Percentiles rank a stretch among this genome's conserved stretches.
Conservation (phyloP, 495 filamentous ascomycete genomes). For the Penicillium diatomitis region DNA sequence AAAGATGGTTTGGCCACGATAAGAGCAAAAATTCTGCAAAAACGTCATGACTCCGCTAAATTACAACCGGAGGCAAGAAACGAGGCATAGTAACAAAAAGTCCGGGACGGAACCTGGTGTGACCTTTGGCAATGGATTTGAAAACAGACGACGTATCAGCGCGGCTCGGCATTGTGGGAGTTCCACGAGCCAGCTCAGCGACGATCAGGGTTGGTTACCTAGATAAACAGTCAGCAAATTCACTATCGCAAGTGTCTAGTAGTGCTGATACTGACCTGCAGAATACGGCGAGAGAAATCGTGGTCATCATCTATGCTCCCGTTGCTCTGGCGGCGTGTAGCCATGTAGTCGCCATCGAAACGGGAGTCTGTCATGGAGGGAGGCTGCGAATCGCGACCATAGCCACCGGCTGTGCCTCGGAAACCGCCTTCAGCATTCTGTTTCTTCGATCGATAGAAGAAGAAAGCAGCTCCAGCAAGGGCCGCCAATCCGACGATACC, state of each 20-base stretch:
- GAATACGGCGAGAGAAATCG: slow-evolving; percentile 91
- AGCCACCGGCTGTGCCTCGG: slow-evolving; percentile 55
- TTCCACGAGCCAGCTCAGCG: slow-evolving; percentile 8
- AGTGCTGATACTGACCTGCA: slow-evolving; percentile 56
- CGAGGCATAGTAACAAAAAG: slow-evolving; percentile 1
- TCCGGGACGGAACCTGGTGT: neutral
- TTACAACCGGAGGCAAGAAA: slow-evolving; percentile 15
- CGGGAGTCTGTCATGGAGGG: slow-evolving; percentile 66
- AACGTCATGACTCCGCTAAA: slow-evolving; percentile 23
- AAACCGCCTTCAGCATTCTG: slow-evolving; percentile 73
- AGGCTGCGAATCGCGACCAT: slow-evolving; percentile 8
- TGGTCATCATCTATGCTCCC: slow-evolving; percentile 97
- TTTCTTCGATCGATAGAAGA: slow-evolving; percentile 67
- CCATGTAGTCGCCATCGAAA: slow-evolving; percentile 78
- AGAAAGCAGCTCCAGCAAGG: slow-evolving; percentile 57
- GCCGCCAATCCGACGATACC: slow-evolving; percentile 63
- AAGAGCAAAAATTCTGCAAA: slow-evolving; percentile 6
- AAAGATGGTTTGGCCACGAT: slow-evolving; percentile 10
- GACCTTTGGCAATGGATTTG: neutral
- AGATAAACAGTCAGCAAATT: neutral
- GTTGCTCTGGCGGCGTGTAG: slow-evolving; percentile 80
- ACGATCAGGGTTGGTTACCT: slow-evolving; percentile 45
- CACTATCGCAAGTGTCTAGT: neutral
- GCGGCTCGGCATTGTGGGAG: no score
- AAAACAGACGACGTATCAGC: neutral